Evolutionary conservation across 2,329 filamentous ascomycete genomes (phyloP).

Genomic region (Tympanopsis confertula): DNA sequence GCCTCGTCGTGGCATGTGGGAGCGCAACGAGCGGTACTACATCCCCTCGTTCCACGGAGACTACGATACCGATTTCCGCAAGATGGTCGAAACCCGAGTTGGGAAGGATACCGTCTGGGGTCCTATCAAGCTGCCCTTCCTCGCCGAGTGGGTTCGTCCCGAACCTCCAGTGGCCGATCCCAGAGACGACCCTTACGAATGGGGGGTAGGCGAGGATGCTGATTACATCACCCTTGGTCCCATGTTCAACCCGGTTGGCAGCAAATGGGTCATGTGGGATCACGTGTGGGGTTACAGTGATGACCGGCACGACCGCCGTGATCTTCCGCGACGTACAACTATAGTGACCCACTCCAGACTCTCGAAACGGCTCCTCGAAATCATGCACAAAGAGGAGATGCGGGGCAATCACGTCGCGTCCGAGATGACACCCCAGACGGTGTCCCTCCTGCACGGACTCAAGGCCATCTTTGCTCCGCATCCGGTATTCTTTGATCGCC

Average conservation of each 20-base stretch:
- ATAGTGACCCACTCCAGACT: slow-evolving; percentile 68
- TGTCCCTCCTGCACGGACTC: slow-evolving; percentile 64
- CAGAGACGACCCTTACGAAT: slow-evolving; percentile 56
- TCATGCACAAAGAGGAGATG: slow-evolving; percentile 69
- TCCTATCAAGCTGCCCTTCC: slow-evolving; percentile 42
- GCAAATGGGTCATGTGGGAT: slow-evolving; percentile 60
- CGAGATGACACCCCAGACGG: slow-evolving; percentile 68
- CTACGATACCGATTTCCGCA: slow-evolving; percentile 56
- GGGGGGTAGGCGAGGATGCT: slow-evolving; percentile 67
- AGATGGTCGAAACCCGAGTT: slow-evolving; percentile 43
- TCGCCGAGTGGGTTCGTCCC: slow-evolving; percentile 39
- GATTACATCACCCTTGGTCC: slow-evolving; percentile 66
- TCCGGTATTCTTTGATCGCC: slow-evolving; percentile 68
- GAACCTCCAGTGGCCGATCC: slow-evolving; percentile 46
- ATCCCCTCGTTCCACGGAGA: slow-evolving; percentile 58
- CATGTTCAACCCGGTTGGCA: slow-evolving; percentile 65
- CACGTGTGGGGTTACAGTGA: slow-evolving; percentile 58
- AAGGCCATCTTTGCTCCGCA: slow-evolving; percentile 72
- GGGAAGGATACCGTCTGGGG: slow-evolving; percentile 55
- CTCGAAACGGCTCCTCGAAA: slow-evolving; percentile 58
- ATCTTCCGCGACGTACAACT: slow-evolving; percentile 62
- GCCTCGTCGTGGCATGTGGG: slow-evolving; percentile 63
- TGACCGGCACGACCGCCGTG: slow-evolving; percentile 30
- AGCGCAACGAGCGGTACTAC: slow-evolving; percentile 62
- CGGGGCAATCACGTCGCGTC: slow-evolving; percentile 66